phyloP scores from a whole-genome alignment of 371 early-diverging fungal genomes.

The Choanephora cucurbitarum region DNA sequence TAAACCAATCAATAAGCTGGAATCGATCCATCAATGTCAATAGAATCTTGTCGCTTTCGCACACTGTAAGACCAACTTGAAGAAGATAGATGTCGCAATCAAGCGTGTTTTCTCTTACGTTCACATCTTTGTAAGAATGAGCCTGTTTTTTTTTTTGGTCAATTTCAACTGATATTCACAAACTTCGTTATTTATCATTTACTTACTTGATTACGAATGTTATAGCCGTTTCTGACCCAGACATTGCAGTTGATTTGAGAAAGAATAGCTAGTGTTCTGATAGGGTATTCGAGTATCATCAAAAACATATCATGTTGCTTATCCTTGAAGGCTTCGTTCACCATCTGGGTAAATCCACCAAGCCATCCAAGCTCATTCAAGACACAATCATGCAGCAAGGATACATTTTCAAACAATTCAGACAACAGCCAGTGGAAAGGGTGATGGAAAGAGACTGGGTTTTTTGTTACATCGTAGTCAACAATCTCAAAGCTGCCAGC shows the following conservation, averaged over 20 bases:
- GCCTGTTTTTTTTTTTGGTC: constrained; percentile 43
- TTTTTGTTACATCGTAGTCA: constrained; percentile 63
- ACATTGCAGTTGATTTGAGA: constrained; percentile 89
- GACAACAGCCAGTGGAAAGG: constrained; percentile 93
- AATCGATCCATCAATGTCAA: constrained; percentile 80
- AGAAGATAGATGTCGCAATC: constrained; percentile 83
- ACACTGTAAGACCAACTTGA: constrained; percentile 70
- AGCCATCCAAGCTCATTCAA: constrained; percentile 55
- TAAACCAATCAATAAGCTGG: constrained; percentile 83
- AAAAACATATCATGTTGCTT: constrained; percentile 27
- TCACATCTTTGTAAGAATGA: constrained; percentile 75
- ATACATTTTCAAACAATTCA: constrained; percentile 72
- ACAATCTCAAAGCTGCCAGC: constrained; percentile 50
- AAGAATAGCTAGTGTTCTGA: constrained; percentile 70
- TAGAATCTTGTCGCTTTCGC: constrained; percentile 75
- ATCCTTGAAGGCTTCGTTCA: constrained; percentile 32
- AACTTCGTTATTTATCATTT: constrained; percentile 6
- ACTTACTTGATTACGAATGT: constrained; percentile 63
- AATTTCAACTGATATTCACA: background rate
- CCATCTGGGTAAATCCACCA: constrained; percentile 57
- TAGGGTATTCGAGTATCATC: constrained; percentile 74
- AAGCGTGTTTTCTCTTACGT: constrained; percentile 79
- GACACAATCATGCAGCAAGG: constrained; percentile 56
- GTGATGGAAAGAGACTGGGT: constrained; percentile 85
- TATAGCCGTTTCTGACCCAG: constrained; percentile 95